A percentile compares a stretch with the other conserved stretches of the same genome.
These are phyloP conservation scores for Curvularia verruculosa DNA, from an alignment of 2,329 filamentous ascomycete species.

Conservation along the genomic window DNA sequence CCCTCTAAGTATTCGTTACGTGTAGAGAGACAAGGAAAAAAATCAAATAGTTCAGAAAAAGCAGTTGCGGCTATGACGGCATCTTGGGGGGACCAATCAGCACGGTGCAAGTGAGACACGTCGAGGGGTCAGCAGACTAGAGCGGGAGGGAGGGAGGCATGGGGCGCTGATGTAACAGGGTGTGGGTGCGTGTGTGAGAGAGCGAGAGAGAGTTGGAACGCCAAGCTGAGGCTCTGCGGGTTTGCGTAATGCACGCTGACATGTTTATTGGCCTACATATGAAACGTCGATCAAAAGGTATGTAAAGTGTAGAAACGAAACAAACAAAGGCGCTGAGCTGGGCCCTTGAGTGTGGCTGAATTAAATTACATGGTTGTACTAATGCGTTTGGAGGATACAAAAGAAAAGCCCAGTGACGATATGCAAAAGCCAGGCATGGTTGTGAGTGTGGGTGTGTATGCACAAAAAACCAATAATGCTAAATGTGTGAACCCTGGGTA, in stretches of 20 bases:
- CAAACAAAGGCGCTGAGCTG: conserved; percentile 1
- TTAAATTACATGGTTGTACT: conserved; percentile 19
- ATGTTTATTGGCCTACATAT: conserved; percentile 1
- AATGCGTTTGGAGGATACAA: conserved; percentile 11
- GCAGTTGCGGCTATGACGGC: conserved; percentile 4
- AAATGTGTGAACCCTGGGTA: conserved; percentile 18
- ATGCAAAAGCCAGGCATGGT: conserved; percentile 3
- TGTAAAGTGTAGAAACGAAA: conserved; percentile 1
- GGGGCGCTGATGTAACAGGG: conserved; percentile 21
- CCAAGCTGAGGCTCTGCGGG: conserved; percentile 24
- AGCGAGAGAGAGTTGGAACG: too few relatives aligned
- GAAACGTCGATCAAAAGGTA: conserved; percentile 2
- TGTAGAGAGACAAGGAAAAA: background rate
- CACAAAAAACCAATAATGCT: conserved; percentile 7
- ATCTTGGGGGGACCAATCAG: conserved; percentile 8
- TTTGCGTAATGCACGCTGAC: conserved; percentile 10
- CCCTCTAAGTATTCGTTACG: too few relatives aligned
- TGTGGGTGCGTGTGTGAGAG: background rate
- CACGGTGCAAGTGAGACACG: conserved; percentile 17
- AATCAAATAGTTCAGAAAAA: background rate
- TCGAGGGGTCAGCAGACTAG: conserved; percentile 22
- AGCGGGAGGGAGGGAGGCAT: background rate
- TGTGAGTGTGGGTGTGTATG: too few relatives aligned
- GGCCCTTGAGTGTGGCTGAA: conserved; percentile 3
- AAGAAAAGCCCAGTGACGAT: conserved; percentile 15